Conservation (phyloP, 2,329 filamentous ascomycete species). For the Raffaelea albimanens region DNA sequence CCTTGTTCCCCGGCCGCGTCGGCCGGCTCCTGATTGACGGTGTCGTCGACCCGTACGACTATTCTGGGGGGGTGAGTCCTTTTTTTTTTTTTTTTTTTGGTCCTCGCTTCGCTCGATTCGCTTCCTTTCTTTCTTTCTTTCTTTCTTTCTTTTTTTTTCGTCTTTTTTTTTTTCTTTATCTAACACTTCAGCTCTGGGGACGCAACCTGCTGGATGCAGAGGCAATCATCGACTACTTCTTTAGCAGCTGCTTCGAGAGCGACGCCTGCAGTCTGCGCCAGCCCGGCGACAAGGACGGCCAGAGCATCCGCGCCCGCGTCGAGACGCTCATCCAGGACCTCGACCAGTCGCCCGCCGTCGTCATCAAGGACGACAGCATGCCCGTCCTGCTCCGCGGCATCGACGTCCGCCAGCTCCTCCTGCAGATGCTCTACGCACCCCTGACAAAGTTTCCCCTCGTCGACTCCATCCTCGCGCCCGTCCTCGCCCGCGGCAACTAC, state of each 20-base stretch:
- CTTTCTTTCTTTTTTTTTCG: background rate
- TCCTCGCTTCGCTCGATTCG: too few species aligned
- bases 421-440: too few species aligned
- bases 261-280: constrained; percentile 20
- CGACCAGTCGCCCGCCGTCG: constrained; percentile 14
- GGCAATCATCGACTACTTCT: constrained; percentile 34
- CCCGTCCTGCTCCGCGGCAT: constrained; percentile 14
- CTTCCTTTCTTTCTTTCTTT: background rate
- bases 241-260: constrained; percentile 33
- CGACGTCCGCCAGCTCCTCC: too few species aligned
- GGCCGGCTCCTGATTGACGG: constrained; percentile 15
- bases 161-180: background rate
- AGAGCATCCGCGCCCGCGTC: constrained; percentile 23
- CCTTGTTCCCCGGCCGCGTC: constrained; percentile 22
- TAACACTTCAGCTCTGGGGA: constrained; percentile 22
- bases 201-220: constrained; percentile 32
- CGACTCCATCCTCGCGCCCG: too few species aligned
- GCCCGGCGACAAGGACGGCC: constrained; percentile 15
- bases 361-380: constrained; percentile 13
- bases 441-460: too few species aligned
- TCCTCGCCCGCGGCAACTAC: too few species aligned
- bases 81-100: background rate
- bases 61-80: constrained; percentile 19
- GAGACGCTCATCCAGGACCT: constrained; percentile 20
- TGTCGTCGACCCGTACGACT: constrained; percentile 22